These are phyloP conservation scores for Medicago ruthenica DNA, from an alignment of 306 rosid genomes.

Conservation along the genomic window DNA sequence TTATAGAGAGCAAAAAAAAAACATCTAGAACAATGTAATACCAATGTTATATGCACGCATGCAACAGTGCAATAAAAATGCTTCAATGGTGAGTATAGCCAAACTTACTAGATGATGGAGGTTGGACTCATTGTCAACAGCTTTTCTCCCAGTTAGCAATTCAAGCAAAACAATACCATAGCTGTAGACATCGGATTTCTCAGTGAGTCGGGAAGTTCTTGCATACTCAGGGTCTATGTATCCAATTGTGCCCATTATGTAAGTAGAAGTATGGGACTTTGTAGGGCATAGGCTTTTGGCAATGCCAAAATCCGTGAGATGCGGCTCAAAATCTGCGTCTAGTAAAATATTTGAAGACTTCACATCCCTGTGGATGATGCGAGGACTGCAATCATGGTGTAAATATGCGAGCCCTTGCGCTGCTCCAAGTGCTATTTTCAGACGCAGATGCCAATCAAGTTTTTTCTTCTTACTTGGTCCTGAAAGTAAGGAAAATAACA, in stretches of 20 bases:
- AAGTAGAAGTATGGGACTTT: conserved; percentile 85
- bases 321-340: conserved; percentile 90
- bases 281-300: conserved; percentile 85
- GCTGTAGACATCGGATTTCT: conserved; percentile 94
- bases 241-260: conserved; percentile 93
- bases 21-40: not conserved
- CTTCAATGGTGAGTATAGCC: not conserved
- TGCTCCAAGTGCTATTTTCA: conserved; percentile 87
- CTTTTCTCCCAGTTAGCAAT: conserved; percentile 89
- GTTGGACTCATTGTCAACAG: conserved; percentile 89
- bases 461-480: conserved; percentile 76
- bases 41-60: not conserved
- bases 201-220: conserved; percentile 89
- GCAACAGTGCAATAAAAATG: not conserved
- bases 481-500: conserved; percentile 33
- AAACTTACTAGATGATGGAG: conserved; percentile 83
- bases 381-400: conserved; percentile 92
- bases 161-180: conserved; percentile 93
- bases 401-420: conserved; percentile 94
- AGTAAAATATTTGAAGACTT: conserved; percentile 88
- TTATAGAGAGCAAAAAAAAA: conserved; percentile 6
- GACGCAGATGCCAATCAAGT: conserved; percentile 82
- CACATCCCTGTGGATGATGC: conserved; percentile 93
- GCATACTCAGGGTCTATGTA: conserved; percentile 98
- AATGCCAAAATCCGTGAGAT: conserved; percentile 91